phyloP scores from a whole-genome alignment of 2,329 filamentous ascomycete genomes.

The Nemania sp. region DNA sequence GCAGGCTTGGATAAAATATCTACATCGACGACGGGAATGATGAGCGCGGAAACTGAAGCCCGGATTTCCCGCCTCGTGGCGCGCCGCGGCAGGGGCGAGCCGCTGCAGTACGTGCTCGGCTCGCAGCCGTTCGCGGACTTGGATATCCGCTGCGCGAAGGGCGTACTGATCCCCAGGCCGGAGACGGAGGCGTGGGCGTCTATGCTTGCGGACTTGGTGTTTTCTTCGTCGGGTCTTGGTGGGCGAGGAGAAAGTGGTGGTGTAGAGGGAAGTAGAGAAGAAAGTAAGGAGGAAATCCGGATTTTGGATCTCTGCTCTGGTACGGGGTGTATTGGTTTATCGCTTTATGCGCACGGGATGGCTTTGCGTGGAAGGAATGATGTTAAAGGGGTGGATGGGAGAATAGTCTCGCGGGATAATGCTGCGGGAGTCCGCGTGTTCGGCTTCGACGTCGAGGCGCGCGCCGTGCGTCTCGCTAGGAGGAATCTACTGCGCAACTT shows the following conservation, averaged over 20 bases:
- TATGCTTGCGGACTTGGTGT: constrained; percentile 61
- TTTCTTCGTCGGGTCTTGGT: constrained; percentile 2
- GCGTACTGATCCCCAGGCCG: constrained; percentile 87
- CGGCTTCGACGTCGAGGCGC: constrained; percentile 79
- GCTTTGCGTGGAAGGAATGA: neutral
- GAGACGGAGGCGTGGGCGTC: constrained; percentile 78
- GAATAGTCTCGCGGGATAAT: neutral
- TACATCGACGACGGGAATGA: neutral
- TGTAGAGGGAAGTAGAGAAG: constrained; percentile 24
- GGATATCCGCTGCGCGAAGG: constrained; percentile 79
- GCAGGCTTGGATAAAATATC: no score
- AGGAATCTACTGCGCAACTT: constrained; percentile 71
- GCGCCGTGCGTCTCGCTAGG: constrained; percentile 73
- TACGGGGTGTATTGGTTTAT: constrained; percentile 87
- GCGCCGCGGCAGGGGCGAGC: constrained; percentile 71
- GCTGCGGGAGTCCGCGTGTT: constrained; percentile 1
- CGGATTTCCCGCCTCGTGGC: constrained; percentile 59
- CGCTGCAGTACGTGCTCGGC: constrained; percentile 90
- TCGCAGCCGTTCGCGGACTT: constrained; percentile 88
- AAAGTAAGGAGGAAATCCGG: constrained; percentile 47
- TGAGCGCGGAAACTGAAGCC: neutral
- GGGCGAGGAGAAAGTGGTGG: neutral
- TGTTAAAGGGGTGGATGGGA: no score
- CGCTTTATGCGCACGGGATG: constrained; percentile 67
- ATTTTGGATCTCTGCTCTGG: constrained; percentile 92